Conservation (phyloP, 352 stramenopile species). For the Achlya hypogyna region DNA sequence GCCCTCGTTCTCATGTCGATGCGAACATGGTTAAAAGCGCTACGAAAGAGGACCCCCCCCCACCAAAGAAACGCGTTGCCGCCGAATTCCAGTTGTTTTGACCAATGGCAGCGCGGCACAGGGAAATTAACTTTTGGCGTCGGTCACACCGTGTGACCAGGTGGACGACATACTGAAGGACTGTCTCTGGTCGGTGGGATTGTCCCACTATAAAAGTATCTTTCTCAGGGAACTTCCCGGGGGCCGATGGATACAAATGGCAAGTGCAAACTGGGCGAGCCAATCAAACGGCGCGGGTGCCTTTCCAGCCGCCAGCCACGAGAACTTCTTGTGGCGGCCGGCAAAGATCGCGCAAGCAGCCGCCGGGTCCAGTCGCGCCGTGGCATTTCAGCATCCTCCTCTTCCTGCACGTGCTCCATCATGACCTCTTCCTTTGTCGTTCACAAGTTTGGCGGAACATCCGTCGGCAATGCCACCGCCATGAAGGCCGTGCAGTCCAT, state of each 20-base stretch:
- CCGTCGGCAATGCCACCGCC: slow-evolving; percentile 87
- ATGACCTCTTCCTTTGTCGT: slow-evolving; percentile 56
- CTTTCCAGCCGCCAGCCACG: neutral
- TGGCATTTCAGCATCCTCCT: neutral
- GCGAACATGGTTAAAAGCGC: neutral
- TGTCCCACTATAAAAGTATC: neutral
- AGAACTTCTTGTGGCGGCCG: slow-evolving; percentile 8
- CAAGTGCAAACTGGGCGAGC: neutral
- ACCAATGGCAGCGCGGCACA: neutral
- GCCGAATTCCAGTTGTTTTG: neutral
- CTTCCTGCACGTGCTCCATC: neutral
- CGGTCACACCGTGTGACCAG: neutral
- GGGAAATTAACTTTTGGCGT: neutral
- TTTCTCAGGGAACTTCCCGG: neutral
- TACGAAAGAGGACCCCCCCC: neutral
- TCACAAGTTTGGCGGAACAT: slow-evolving; percentile 97
- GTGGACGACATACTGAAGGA: neutral
- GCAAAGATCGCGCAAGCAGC: neutral
- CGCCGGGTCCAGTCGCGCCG: neutral
- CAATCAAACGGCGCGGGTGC: neutral
- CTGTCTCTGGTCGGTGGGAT: neutral
- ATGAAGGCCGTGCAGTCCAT: slow-evolving; percentile 82
- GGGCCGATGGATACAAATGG: neutral
- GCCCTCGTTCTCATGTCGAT: neutral
- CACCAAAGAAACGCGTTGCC: neutral